A percentile compares a stretch with the other conserved stretches of the same genome.
Evolutionary conservation across 148 eudicot genomes (phyloP).

Genomic region (Vaccinium darrowii): DNA sequence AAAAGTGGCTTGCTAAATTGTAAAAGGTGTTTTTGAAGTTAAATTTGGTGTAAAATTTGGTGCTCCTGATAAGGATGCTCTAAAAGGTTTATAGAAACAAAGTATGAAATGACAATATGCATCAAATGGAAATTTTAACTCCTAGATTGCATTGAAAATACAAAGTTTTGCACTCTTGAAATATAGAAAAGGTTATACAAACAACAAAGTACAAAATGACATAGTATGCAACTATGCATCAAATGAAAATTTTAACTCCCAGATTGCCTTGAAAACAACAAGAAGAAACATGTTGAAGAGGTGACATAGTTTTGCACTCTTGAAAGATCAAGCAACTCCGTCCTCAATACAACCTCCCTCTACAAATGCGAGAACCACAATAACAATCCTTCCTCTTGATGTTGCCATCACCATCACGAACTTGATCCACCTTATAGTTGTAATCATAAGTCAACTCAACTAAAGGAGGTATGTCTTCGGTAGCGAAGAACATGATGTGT

Average conservation of each 20-base stretch:
- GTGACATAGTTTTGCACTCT: neutral
- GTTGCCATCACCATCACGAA: slow-evolving; percentile 33
- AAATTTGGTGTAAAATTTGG: no score
- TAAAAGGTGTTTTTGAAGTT: no score
- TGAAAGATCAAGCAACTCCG: neutral
- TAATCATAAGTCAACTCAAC: slow-evolving; percentile 34
- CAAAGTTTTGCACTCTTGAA: neutral
- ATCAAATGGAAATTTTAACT: neutral
- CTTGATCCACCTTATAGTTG: slow-evolving; percentile 24
- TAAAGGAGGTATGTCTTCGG: slow-evolving; percentile 24
- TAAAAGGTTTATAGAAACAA: neutral
- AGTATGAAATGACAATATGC: neutral
- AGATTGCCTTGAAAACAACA: neutral
- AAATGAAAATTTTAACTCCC: neutral
- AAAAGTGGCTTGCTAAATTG: no score
- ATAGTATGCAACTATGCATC: no score
- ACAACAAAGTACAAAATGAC: neutral
- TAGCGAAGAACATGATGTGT: slow-evolving; percentile 37
- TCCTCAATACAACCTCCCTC: slow-evolving; percentile 25
- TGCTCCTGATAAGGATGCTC: no score
- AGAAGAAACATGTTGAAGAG: neutral
- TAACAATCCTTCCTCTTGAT: slow-evolving; percentile 26
- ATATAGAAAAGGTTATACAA: neutral
- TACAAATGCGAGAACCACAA: slow-evolving; percentile 31
- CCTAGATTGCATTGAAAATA: neutral